phyloP scores from a whole-genome alignment of 345 rosid genomes.

The Trapa incisa region DNA sequence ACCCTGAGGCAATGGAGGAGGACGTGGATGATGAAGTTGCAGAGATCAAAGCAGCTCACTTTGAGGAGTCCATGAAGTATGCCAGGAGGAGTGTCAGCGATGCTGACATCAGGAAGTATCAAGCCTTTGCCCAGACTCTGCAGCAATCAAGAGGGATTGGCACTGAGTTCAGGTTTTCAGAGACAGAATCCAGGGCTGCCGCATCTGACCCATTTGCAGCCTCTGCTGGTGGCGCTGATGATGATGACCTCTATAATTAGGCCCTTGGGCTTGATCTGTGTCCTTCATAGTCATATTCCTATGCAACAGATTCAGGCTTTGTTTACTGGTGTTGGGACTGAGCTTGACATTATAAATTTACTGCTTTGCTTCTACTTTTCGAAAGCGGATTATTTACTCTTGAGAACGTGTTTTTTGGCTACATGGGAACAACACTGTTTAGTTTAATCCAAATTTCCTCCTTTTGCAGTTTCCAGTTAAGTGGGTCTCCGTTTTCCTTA shows the following conservation, averaged over 20 bases:
- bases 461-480: no score
- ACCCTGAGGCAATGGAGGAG: conserved; percentile 97
- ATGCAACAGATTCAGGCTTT: not conserved
- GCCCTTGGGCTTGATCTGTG: not conserved
- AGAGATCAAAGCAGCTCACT: conserved; percentile 78
- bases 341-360: not conserved
- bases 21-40: conserved; percentile 70
- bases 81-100: conserved; percentile 90
- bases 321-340: not conserved
- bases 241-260: conserved; percentile 79
- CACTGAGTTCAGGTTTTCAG: conserved; percentile 59
- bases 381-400: no score
- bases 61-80: conserved; percentile 92
- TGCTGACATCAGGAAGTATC: conserved; percentile 86
- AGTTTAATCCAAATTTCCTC: no score
- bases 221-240: conserved; percentile 64
- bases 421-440: no score
- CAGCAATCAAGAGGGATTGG: conserved; percentile 94
- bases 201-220: conserved; percentile 62
- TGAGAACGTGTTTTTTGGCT: no score
- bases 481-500: no score
- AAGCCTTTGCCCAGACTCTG: conserved; percentile 87
- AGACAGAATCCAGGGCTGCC: conserved; percentile 27
- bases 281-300: not conserved
- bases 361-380: not conserved